Evolutionary conservation across 331 rosid species (phyloP), one percentile per base, ranked within the genome.

Genomic region (Acacia concinna): DNA sequence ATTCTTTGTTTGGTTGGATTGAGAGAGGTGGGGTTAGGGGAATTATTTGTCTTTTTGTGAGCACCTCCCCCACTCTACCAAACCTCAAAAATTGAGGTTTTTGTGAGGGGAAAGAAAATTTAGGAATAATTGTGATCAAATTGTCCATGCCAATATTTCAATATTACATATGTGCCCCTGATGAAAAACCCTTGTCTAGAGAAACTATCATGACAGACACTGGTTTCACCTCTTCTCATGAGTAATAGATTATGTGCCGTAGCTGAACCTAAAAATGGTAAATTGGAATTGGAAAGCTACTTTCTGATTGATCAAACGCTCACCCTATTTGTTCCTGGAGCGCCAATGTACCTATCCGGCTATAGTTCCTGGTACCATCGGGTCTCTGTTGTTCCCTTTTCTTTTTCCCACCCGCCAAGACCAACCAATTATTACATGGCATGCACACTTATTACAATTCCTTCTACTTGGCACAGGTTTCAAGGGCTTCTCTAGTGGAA

Each of bases 231-330:
- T n/a, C n/a, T n/a, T n/a, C n/a, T n/a, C n/a, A n/a, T n/a, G 37
- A 30, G 12, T 6, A 9, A 30, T 5, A 62, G n/a, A 31, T 34
- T 30, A n/a, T 21, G 35, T n/a, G 28, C 46, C 11, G 62, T 11
- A 18, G 40, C 68, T 38, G 27, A 71, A 62, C 59, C 49, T 41
- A 82, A 75, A 15, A n/a, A 90, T 83, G 97, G 64, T 82, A 74
- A 92, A 87, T 79, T 77, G 80, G 82, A 92, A 81, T 73, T 31
- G 79, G 86, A 86, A 84, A 85, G 73, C 85, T 28, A 46, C 85
- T 12, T 49, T 81, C 81, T 78, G 80, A 52, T 75, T 90, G 1
- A 74, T 88, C 82, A 76, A 54, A 73, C 83, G 54, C 79, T 59
- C 82, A 20, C 20, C 78, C 30, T 76, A 12, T 71, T 73, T 74